Percentiles rank a stretch among this genome's conserved stretches.
phyloP scores from a whole-genome alignment of 2,329 filamentous ascomycete genomes.

The Colletotrichum higginsianum region DNA sequence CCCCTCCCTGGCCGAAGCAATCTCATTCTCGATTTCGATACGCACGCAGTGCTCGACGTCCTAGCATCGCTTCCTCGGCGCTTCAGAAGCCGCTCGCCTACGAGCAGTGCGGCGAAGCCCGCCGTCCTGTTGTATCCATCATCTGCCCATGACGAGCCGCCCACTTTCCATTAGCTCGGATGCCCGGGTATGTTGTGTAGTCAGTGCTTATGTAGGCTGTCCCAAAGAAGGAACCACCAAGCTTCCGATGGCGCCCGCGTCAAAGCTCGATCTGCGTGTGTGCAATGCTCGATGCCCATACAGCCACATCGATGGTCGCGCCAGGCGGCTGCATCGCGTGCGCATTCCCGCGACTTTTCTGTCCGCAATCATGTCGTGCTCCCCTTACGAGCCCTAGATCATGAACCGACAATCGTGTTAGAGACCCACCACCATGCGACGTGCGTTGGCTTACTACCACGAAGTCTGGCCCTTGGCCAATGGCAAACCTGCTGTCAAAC shows the following conservation, averaged over 20 bases:
- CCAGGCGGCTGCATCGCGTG: neutral
- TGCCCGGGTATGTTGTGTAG: no score
- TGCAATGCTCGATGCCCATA: constrained; percentile 28
- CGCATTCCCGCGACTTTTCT: neutral
- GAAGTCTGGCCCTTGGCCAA: constrained; percentile 7
- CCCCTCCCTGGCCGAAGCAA: constrained; percentile 32
- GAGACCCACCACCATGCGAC: neutral
- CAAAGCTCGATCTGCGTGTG: constrained; percentile 30
- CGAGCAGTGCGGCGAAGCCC: neutral
- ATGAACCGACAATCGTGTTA: constrained; percentile 13
- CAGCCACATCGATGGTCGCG: constrained; percentile 16
- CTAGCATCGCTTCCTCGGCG: constrained; percentile 17
- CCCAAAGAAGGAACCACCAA: neutral
- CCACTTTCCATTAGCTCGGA: constrained; percentile 14
- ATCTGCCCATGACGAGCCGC: constrained; percentile 14
- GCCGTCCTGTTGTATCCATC: neutral
- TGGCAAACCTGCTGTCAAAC: constrained; percentile 22
- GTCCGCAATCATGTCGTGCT: neutral
- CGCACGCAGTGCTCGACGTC: constrained; percentile 10
- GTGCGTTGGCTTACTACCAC: neutral
- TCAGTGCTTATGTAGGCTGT: no score
- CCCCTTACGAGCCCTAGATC: constrained; percentile 18
- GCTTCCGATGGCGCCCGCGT: constrained; percentile 18
- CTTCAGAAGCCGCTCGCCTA: constrained; percentile 1
- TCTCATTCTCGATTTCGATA: constrained; percentile 24